phyloP scores from a whole-genome alignment of 164 flowering plant species.

The grape (Vitis vinifera) region ASM3070453v1 NC_081811.1:25676501-25677000 shows the following conservation, averaged over 20 bases:
- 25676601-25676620: slow-evolving; percentile 70
- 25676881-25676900: slow-evolving; percentile 20
- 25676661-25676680: slow-evolving; percentile 11
- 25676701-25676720: too few species aligned
- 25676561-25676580: slow-evolving; percentile 55
- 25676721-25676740: neutral
- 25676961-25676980: slow-evolving; percentile 16
- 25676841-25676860: slow-evolving; percentile 61
- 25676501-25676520: too few species aligned
- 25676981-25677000: slow-evolving; percentile 54
- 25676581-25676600: slow-evolving; percentile 65
- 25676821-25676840: slow-evolving; percentile 38
- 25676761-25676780: slow-evolving; percentile 48
- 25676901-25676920: slow-evolving; percentile 30
- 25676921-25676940: slow-evolving; percentile 30
- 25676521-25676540: too few species aligned
- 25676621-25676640: slow-evolving; percentile 38
- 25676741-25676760: neutral
- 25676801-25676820: slow-evolving; percentile 30
- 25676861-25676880: slow-evolving; percentile 35
- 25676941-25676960: slow-evolving; percentile 15
- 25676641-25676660: slow-evolving; percentile 7
- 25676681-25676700: slow-evolving; percentile 36
- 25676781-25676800: slow-evolving; percentile 65
- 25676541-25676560: slow-evolving; percentile 29